These are phyloP conservation scores for Cyclotella kingstonii DNA, from an alignment of 108 stramenopile genomes.

Conservation along the genomic window DNA sequence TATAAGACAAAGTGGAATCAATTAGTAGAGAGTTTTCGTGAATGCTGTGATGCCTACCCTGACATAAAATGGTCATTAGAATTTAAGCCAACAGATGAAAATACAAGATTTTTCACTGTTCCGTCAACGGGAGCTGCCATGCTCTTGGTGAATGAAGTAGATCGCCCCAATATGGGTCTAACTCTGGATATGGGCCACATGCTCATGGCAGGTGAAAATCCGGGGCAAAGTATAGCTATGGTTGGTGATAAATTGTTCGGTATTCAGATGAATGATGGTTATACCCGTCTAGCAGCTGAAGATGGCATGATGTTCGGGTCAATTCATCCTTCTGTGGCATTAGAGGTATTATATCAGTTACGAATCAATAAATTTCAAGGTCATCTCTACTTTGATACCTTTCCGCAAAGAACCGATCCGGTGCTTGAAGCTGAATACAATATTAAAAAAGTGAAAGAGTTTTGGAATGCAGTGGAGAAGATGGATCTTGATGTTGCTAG, in stretches of 20 bases:
- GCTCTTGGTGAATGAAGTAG: slow-evolving; percentile 67
- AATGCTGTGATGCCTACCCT: slow-evolving; percentile 82
- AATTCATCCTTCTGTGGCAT: slow-evolving; percentile 76
- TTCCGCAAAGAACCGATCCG: slow-evolving; percentile 83
- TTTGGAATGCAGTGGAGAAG: slow-evolving; percentile 58
- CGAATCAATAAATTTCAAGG: slow-evolving; percentile 61
- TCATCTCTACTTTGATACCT: slow-evolving; percentile 90
- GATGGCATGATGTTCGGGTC: slow-evolving; percentile 90
- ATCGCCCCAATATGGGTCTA: slow-evolving; percentile 80
- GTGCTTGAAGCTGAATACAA: slow-evolving; percentile 82
- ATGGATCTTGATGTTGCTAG: slow-evolving; percentile 41
- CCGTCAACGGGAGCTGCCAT: slow-evolving; percentile 85
- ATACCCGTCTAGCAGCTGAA: slow-evolving; percentile 80
- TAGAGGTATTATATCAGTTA: slow-evolving; percentile 82
- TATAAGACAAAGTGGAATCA: slow-evolving; percentile 80
- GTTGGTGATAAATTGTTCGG: slow-evolving; percentile 82
- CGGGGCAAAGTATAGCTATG: slow-evolving; percentile 81
- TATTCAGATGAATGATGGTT: slow-evolving; percentile 84
- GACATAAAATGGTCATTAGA: slow-evolving; percentile 78
- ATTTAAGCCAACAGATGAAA: slow-evolving; percentile 90
- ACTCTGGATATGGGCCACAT: slow-evolving; percentile 88
- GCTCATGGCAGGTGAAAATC: slow-evolving; percentile 86
- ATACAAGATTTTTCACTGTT: slow-evolving; percentile 84
- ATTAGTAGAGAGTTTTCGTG: slow-evolving; percentile 70
- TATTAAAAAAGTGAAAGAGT: slow-evolving; percentile 65